Evolutionary conservation across 495 filamentous ascomycete species (phyloP), one percentile per base, ranked within the genome.

Genomic region (Aspergillus panamensis): DNA sequence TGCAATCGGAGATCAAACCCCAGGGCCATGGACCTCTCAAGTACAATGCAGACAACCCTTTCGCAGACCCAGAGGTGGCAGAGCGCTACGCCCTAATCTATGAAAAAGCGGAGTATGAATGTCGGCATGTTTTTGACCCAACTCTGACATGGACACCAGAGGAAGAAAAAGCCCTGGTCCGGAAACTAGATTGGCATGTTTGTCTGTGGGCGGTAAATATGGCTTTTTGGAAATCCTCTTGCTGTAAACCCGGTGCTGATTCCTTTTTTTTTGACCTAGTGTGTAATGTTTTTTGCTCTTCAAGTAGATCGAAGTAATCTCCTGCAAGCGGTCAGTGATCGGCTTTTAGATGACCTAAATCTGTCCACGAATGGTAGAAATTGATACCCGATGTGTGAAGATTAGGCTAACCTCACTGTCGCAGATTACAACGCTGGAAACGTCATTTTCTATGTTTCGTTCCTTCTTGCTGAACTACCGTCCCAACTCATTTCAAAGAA

Each of bases 401-500:
- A 10, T 20, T 57, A 80, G 79, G 72, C 84, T 84, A 64, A 88
- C 35, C 6, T 30, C 85, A 58, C 78, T 76, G 10, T 13, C 14
- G 35, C 35, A 80, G 59, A 68, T 39, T 70, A 65, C 39, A 60
- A 52, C 37, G 54, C 59, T 12, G 58, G 58, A 1, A 61, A 61
- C 30, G 45, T 19, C 25, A 57, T 55, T 64, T 81, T 61, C 65
- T 79, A 80, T 53, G 51, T 84, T n/a, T 75, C 73, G 0, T 90
- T 89, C 58, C 68, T 89, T 5, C 50, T 74, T 6, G 82, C 86
- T 0, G 86, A 89, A 57, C 68, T 89, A 12, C 86, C 86, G 0
- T 88, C 85, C 0, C 86, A 90, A 60, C 72, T 89, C 1, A 67
- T 89, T 21, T 78, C 73, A 40, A 89, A 91, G 65, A 78, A 77